phyloP scores from a whole-genome alignment of 192 early-diverging fungal genomes.

The Umbelopsis vinacea region DNA sequence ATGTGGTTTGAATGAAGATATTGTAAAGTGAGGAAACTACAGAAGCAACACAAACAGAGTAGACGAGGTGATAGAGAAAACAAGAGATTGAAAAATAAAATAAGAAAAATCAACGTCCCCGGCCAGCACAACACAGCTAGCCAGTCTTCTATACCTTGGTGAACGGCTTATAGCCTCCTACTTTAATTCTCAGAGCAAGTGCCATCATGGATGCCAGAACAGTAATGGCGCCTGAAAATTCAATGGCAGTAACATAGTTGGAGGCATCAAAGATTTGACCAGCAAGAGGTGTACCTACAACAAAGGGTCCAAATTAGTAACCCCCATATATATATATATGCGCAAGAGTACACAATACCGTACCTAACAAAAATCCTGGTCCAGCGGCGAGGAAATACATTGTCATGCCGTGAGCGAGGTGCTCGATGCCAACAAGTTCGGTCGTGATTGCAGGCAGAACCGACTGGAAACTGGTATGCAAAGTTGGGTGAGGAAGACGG shows the following conservation, averaged over 20 bases:
- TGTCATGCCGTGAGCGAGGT: constrained; percentile 46
- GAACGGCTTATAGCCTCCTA: constrained; percentile 13
- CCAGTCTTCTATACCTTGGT: neutral
- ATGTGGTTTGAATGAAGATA: no score
- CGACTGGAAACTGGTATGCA: constrained; percentile 38
- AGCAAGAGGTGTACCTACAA: constrained; percentile 46
- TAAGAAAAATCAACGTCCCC: no score
- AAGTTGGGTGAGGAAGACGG: neutral
- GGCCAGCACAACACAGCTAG: no score
- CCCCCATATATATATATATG: constrained; percentile 10
- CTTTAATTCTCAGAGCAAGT: neutral
- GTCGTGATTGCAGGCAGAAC: constrained; percentile 54
- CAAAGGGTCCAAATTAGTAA: constrained; percentile 30
- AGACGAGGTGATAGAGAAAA: no score
- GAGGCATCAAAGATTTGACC: constrained; percentile 31
- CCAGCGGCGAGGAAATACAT: constrained; percentile 47
- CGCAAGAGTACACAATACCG: neutral
- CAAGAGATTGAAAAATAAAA: no score
- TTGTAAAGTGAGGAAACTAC: no score
- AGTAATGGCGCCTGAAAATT: neutral
- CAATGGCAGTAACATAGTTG: neutral
- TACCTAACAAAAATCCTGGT: constrained; percentile 38
- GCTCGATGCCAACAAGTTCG: constrained; percentile 54
- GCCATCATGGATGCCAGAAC: neutral
- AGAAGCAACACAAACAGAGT: no score